Evolutionary conservation across 352 stramenopile genomes (phyloP).

Genomic region (Blastocystis sp.): DNA sequence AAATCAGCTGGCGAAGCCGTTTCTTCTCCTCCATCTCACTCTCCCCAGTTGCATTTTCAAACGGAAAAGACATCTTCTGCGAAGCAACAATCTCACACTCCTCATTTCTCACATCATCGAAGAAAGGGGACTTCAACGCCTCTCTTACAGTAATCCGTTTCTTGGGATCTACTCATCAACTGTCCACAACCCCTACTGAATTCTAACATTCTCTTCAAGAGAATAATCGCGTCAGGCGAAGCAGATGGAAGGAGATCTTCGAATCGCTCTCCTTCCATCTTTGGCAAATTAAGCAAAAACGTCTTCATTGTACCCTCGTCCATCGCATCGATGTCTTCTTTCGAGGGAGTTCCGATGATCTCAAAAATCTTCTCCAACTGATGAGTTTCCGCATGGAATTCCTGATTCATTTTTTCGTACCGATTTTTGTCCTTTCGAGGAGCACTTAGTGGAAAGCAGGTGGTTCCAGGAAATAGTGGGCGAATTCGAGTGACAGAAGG

Average conservation of each 20-base stretch:
- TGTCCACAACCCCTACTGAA: constrained; percentile 66
- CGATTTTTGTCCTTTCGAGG: constrained; percentile 64
- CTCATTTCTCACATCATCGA: constrained; percentile 66
- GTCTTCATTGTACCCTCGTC: constrained; percentile 44
- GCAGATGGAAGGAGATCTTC: constrained; percentile 69
- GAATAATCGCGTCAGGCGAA: constrained; percentile 71
- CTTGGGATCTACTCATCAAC: constrained; percentile 75
- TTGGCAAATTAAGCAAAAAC: constrained; percentile 60
- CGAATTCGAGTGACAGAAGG: not conserved
- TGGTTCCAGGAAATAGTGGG: constrained; percentile 68
- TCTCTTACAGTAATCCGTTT: constrained; percentile 88
- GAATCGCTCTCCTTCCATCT: constrained; percentile 62
- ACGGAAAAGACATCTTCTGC: constrained; percentile 46
- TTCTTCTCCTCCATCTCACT: constrained; percentile 23
- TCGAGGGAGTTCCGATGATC: constrained; percentile 81
- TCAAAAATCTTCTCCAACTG: constrained; percentile 90
- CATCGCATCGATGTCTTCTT: constrained; percentile 73
- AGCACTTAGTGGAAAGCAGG: constrained; percentile 67
- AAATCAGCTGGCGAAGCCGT: constrained; percentile 40
- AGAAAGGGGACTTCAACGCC: constrained; percentile 90
- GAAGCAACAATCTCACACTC: not conserved
- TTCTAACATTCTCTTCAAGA: constrained; percentile 76
- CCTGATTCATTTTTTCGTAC: constrained; percentile 60
- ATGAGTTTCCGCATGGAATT: constrained; percentile 63
- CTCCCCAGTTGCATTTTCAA: not conserved